These are phyloP conservation scores for Gleditsia sinensis DNA, from an alignment of 306 rosid species.

Conservation along the genomic window DNA sequence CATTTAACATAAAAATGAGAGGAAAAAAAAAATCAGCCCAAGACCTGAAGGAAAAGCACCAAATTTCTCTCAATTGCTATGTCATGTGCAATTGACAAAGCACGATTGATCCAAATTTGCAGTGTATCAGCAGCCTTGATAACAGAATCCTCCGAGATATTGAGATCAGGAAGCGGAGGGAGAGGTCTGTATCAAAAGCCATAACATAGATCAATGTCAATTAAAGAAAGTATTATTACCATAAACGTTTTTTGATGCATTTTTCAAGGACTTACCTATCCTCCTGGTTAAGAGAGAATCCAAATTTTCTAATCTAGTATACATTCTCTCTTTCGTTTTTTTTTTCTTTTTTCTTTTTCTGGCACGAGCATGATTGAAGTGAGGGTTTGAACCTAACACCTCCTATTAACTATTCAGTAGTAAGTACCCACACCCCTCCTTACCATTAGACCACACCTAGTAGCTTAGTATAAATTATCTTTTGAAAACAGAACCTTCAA, in stretches of 20 bases:
- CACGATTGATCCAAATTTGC: constrained; percentile 65
- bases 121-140: constrained; percentile 56
- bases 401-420: no score
- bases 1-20: not conserved
- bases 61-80: constrained; percentile 77
- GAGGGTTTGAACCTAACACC: no score
- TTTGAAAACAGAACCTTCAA: not conserved
- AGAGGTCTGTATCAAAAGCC: constrained; percentile 78
- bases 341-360: no score
- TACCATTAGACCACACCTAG: no score
- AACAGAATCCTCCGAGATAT: constrained; percentile 70
- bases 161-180: constrained; percentile 94
- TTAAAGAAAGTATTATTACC: not conserved
- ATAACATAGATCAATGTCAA: constrained; percentile 22
- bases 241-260: not conserved
- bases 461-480: not conserved
- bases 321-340: not conserved
- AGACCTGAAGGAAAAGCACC: constrained; percentile 67
- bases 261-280: not conserved
- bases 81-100: constrained; percentile 70
- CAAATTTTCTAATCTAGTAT: not conserved
- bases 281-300: not conserved
- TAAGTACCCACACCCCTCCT: no score
- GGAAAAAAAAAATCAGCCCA: not conserved
- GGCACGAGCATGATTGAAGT: no score